These are phyloP conservation scores for Volvox reticuliferus DNA, from an alignment of 139 green algal species.

Conservation along the genomic window DNA sequence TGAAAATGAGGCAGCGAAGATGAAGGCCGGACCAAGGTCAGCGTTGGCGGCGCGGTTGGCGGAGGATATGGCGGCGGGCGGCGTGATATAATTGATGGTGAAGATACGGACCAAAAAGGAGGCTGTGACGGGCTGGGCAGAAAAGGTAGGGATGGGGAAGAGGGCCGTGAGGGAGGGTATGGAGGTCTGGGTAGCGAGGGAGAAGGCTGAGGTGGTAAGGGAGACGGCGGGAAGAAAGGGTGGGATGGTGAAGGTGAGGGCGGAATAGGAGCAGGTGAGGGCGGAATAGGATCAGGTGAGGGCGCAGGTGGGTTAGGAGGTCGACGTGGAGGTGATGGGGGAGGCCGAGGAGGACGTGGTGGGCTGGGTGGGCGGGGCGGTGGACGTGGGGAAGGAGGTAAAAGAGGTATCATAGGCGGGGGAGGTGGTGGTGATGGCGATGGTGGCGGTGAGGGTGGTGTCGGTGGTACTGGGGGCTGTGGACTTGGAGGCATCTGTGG, in stretches of 20 bases:
- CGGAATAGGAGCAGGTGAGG: neutral
- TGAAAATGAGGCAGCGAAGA: neutral
- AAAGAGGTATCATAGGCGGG: neutral
- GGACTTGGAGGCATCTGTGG: slow-evolving; percentile 1
- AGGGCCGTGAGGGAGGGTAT: neutral
- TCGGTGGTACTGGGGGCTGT: neutral
- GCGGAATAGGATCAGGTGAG: neutral
- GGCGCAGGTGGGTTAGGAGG: neutral
- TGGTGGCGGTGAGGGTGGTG: neutral
- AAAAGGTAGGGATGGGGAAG: neutral
- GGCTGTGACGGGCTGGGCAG: too few relatives aligned
- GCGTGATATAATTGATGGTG: neutral
- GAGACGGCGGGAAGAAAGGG: neutral
- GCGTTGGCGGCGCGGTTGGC: neutral
- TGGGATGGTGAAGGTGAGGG: neutral
- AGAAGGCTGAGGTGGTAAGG: neutral
- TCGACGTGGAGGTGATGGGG: neutral
- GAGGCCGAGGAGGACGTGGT: neutral
- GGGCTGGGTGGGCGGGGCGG: neutral
- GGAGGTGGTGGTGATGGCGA: neutral
- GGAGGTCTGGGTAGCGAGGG: neutral
- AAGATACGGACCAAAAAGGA: too few relatives aligned
- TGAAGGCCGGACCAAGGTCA: neutral
- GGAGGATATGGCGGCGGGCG: neutral
- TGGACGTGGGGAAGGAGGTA: neutral